Percentiles rank a stretch among this genome's conserved stretches.
phyloP scores from a whole-genome alignment of 83 land plant species.

The Picea engelmannii region DNA sequence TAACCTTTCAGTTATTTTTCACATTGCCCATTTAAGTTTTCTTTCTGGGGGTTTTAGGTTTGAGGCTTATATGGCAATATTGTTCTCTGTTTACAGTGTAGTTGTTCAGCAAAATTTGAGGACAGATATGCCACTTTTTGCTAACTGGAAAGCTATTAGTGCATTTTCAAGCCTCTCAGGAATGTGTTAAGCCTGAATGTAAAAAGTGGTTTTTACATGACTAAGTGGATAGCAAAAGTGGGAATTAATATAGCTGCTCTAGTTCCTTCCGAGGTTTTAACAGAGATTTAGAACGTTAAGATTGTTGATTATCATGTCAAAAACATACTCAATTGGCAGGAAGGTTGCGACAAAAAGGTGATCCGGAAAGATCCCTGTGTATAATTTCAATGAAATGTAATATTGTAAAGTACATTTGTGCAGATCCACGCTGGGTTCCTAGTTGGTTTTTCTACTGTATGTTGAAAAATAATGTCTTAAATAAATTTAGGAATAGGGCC shows the following conservation, averaged over 20 bases:
- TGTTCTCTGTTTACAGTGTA: constrained; percentile 13
- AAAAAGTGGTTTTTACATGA: neutral
- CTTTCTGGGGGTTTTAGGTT: neutral
- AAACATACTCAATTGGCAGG: constrained; percentile 10
- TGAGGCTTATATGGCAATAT: constrained; percentile 12
- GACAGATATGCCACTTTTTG: constrained; percentile 14
- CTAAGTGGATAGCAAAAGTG: constrained; percentile 2
- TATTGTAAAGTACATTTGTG: constrained; percentile 18
- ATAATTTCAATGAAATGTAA: constrained; percentile 15
- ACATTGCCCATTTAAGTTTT: neutral
- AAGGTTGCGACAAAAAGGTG: neutral
- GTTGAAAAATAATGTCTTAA: neutral
- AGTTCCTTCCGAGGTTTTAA: constrained; percentile 13
- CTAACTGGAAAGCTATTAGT: constrained; percentile 13
- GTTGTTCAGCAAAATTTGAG: constrained; percentile 7
- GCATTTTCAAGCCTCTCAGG: constrained; percentile 15
- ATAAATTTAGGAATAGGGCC: neutral
- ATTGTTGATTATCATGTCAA: neutral
- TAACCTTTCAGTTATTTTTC: constrained; percentile 1
- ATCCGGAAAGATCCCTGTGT: constrained; percentile 8
- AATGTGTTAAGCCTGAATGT: constrained; percentile 1
- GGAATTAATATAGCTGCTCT: constrained; percentile 14
- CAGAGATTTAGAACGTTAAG: constrained; percentile 8
- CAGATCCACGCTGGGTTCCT: neutral
- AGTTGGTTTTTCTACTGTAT: neutral